These are phyloP conservation scores for Begonia loranthoides DNA, from an alignment of 306 rosid genomes.

Conservation along the genomic window DNA sequence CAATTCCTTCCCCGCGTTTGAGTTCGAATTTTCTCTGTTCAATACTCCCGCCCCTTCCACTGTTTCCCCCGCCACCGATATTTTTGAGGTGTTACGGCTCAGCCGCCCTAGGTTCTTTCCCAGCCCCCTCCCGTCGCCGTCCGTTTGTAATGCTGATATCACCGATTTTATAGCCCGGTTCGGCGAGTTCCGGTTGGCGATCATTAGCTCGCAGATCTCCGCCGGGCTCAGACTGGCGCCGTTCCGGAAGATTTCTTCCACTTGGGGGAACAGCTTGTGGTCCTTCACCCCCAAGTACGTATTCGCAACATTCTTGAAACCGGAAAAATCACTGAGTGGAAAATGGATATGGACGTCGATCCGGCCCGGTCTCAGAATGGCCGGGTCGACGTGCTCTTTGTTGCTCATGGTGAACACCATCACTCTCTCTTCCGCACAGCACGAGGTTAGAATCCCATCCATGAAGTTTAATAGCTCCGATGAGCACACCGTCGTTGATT, in stretches of 20 bases:
- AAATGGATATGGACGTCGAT: slow-evolving; percentile 89
- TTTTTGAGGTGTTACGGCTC: slow-evolving; percentile 10
- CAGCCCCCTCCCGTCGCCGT: slow-evolving; percentile 48
- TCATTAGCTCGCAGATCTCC: slow-evolving; percentile 80
- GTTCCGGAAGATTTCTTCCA: slow-evolving; percentile 59
- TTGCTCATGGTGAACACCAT: slow-evolving; percentile 76
- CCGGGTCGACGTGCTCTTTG: slow-evolving; percentile 57
- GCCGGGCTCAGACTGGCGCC: slow-evolving; percentile 86
- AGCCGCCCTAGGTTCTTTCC: slow-evolving; percentile 33
- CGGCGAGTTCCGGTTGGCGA: slow-evolving; percentile 78
- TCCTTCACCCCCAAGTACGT: slow-evolving; percentile 70
- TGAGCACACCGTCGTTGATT: slow-evolving; percentile 24
- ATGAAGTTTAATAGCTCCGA: slow-evolving; percentile 62
- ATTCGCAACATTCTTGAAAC: slow-evolving; percentile 51
- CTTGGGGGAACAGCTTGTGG: slow-evolving; percentile 74
- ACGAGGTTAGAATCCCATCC: slow-evolving; percentile 75
- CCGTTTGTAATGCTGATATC: slow-evolving; percentile 64
- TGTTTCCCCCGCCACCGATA: slow-evolving; percentile 20
- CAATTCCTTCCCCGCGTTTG: slow-evolving; percentile 36
- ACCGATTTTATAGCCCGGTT: slow-evolving; percentile 81
- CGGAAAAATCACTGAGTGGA: slow-evolving; percentile 57
- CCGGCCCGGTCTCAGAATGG: slow-evolving; percentile 69
- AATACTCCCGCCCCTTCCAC: slow-evolving; percentile 7
- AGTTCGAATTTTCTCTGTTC: slow-evolving; percentile 15
- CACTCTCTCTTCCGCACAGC: slow-evolving; percentile 62